These are phyloP conservation scores for Kalanchoe fedtschenkoi DNA, from an alignment of 164 flowering plant genomes.

Conservation along the genomic window DNA sequence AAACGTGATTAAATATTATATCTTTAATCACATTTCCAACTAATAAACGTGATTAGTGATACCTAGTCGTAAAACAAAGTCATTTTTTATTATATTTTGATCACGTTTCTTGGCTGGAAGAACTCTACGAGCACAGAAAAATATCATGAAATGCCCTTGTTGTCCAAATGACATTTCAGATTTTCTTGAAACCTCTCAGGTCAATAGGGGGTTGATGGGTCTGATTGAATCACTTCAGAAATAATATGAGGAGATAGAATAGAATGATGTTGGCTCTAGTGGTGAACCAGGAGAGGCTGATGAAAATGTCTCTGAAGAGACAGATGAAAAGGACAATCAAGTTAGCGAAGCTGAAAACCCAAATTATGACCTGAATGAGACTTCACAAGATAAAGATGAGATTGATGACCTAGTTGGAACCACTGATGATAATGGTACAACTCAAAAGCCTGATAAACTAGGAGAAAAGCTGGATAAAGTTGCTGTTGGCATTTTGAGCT, in stretches of 20 bases:
- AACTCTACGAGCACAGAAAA: slow-evolving; percentile 53
- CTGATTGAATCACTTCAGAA: slow-evolving; percentile 48
- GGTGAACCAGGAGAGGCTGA: slow-evolving; percentile 10
- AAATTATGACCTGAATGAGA: neutral
- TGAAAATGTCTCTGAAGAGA: no score
- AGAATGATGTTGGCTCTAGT: slow-evolving; percentile 11
- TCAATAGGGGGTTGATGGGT: slow-evolving; percentile 63
- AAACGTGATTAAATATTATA: no score
- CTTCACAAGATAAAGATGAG: neutral
- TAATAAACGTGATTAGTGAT: no score
- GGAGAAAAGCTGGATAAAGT: slow-evolving; percentile 6
- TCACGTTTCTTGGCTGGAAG: no score
- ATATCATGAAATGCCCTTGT: slow-evolving; percentile 65
- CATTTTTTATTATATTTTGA: no score
- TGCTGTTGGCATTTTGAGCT: slow-evolving; percentile 6
- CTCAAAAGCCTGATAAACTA: neutral
- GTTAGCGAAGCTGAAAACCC: neutral
- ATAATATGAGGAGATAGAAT: slow-evolving; percentile 19
- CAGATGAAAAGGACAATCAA: neutral
- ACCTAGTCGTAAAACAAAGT: no score
- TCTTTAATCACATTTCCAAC: no score
- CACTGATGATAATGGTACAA: no score
- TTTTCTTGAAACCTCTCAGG: slow-evolving; percentile 70
- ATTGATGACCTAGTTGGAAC: no score
- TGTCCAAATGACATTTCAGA: slow-evolving; percentile 63